phyloP scores from a whole-genome alignment of 441 rosid genomes.

The Adansonia rubrostipa region DNA sequence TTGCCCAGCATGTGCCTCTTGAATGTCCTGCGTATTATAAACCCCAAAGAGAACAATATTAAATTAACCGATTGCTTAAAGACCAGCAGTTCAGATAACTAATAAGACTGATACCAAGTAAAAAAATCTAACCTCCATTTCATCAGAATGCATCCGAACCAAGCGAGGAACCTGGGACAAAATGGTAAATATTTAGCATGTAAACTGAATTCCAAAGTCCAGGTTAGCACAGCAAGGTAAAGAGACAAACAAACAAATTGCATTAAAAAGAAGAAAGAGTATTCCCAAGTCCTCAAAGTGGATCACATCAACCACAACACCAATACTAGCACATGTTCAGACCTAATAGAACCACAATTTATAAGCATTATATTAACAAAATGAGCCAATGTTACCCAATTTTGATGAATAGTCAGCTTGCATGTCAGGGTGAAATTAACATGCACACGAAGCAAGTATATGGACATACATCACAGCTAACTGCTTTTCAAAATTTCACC shows the following conservation, averaged over 20 bases:
- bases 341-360: neutral
- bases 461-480: neutral
- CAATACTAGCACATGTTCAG: neutral
- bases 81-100: slow-evolving; percentile 1
- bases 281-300: neutral
- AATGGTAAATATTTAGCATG: slow-evolving; percentile 31
- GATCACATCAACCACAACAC: slow-evolving; percentile 20
- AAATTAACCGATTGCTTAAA: neutral
- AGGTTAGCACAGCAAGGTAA: slow-evolving; percentile 22
- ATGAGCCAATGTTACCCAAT: neutral
- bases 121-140: slow-evolving; percentile 76
- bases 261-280: neutral
- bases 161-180: slow-evolving; percentile 83
- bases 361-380: neutral
- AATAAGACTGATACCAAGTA: neutral
- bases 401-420: slow-evolving; percentile 4
- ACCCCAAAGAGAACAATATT: slow-evolving; percentile 19
- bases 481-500: slow-evolving; percentile 14
- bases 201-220: neutral
- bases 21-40: slow-evolving; percentile 73
- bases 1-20: slow-evolving; percentile 98
- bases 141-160: slow-evolving; percentile 96
- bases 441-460: neutral
- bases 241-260: slow-evolving; percentile 8
- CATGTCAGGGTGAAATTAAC: slow-evolving; percentile 7